A percentile compares a stretch with the other conserved stretches of the same genome.
phyloP scores from a whole-genome alignment of 192 early-diverging fungal genomes.

The Umbelopsis isabellina region DNA sequence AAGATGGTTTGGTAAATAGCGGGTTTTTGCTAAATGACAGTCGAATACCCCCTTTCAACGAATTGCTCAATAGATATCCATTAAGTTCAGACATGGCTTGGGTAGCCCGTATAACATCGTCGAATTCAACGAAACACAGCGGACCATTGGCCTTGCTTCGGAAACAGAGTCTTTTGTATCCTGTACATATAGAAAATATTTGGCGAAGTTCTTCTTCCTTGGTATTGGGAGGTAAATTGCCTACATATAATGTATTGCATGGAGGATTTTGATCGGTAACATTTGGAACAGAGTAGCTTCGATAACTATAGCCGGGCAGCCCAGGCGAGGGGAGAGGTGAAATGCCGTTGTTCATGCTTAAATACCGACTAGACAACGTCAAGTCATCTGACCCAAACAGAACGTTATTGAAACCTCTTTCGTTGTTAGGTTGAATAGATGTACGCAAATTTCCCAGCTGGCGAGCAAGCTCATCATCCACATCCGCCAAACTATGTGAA shows the following conservation, averaged over 20 bases:
- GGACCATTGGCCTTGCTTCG: slow-evolving; percentile 89
- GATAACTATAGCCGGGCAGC: slow-evolving; percentile 32
- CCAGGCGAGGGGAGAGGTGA: slow-evolving; percentile 40
- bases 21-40: slow-evolving; percentile 97
- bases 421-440: slow-evolving; percentile 46
- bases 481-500: slow-evolving; percentile 21
- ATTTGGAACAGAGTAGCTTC: slow-evolving; percentile 57
- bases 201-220: slow-evolving; percentile 87
- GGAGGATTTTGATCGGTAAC: slow-evolving; percentile 94
- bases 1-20: slow-evolving; percentile 48
- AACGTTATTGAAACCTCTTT: slow-evolving; percentile 50
- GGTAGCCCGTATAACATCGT: slow-evolving; percentile 89
- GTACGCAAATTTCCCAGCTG: slow-evolving; percentile 50
- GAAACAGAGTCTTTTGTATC: slow-evolving; percentile 92
- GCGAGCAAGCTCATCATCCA: slow-evolving; percentile 32
- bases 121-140: slow-evolving; percentile 99
- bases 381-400: slow-evolving; percentile 51
- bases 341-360: slow-evolving; percentile 45
- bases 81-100: slow-evolving; percentile 86
- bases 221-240: slow-evolving; percentile 89
- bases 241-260: slow-evolving; percentile 99
- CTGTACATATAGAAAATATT: slow-evolving; percentile 79
- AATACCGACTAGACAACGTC: slow-evolving; percentile 37
- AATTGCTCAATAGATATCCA: slow-evolving; percentile 82
- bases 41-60: slow-evolving; percentile 93